phyloP scores from a whole-genome alignment of 352 stramenopile species.

The Pythium brachiatum region DNA sequence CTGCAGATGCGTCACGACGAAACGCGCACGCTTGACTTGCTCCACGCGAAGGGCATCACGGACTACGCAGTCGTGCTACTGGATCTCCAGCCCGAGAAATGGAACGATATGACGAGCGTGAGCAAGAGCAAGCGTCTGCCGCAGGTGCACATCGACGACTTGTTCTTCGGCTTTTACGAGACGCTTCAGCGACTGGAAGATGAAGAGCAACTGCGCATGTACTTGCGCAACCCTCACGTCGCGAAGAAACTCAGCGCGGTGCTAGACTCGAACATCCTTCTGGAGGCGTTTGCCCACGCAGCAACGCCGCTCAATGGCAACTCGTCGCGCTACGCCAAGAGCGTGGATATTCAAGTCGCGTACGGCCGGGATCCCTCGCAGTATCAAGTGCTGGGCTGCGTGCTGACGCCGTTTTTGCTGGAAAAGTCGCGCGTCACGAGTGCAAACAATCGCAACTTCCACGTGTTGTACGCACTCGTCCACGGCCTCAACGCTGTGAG shows the following conservation, averaged over 20 bases:
- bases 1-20: conserved; percentile 82
- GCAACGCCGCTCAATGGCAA: conserved; percentile 67
- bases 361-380: conserved; percentile 44
- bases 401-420: conserved; percentile 59
- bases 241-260: conserved; percentile 58
- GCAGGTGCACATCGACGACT: conserved; percentile 64
- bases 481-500: conserved; percentile 43
- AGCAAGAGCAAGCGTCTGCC: conserved; percentile 72
- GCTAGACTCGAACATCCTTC: conserved; percentile 67
- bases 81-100: conserved; percentile 60
- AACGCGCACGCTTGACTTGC: conserved; percentile 59
- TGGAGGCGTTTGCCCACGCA: conserved; percentile 74
- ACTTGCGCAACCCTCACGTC: conserved; percentile 66
- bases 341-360: conserved; percentile 45
- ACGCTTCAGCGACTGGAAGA: conserved; percentile 74
- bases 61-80: conserved; percentile 71
- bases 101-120: conserved; percentile 61
- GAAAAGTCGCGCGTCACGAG: conserved; percentile 65
- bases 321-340: conserved; percentile 73
- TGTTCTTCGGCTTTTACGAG: conserved; percentile 83
- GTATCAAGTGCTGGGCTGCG: conserved; percentile 57
- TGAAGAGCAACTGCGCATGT: conserved; percentile 77
- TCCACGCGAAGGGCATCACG: conserved; percentile 67
- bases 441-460: conserved; percentile 47
- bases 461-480: conserved; percentile 72